These are phyloP conservation scores for Silene conica DNA, from an alignment of 148 eudicot species.

Conservation along the genomic window DNA sequence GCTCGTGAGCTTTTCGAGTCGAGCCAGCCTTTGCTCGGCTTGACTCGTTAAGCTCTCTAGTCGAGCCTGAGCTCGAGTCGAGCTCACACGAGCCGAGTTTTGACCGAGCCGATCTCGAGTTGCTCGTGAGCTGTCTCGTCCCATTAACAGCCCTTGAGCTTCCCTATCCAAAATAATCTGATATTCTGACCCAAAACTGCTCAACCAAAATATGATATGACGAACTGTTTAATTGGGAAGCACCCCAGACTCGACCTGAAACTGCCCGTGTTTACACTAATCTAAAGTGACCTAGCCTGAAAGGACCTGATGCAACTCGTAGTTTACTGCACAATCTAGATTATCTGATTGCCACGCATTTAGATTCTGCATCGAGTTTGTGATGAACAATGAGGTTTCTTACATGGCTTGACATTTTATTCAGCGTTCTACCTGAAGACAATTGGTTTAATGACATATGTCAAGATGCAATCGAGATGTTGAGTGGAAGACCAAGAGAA, in stretches of 20 bases:
- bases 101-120: too few relatives aligned
- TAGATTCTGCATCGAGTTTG: neutral
- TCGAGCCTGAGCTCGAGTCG: too few relatives aligned
- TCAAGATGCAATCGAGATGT: constrained; percentile 68
- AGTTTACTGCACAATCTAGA: neutral
- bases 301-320: neutral
- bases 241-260: neutral
- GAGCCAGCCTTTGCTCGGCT: too few relatives aligned
- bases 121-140: too few relatives aligned
- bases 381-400: neutral
- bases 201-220: neutral
- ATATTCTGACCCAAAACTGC: neutral
- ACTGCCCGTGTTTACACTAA: neutral
- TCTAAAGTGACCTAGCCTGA: neutral
- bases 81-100: too few relatives aligned
- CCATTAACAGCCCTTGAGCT: too few relatives aligned
- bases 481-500: constrained; percentile 66
- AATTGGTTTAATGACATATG: constrained; percentile 75
- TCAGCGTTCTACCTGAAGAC: constrained; percentile 75
- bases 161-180: neutral
- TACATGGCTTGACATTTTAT: constrained; percentile 2
- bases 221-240: neutral
- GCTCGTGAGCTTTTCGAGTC: too few relatives aligned
- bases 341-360: neutral
- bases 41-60: too few relatives aligned